A percentile compares a stretch with the other conserved stretches of the same genome.
Evolutionary conservation across 1,139 yeast genomes (phyloP).

Genomic region (Pneumocystis sp.): DNA sequence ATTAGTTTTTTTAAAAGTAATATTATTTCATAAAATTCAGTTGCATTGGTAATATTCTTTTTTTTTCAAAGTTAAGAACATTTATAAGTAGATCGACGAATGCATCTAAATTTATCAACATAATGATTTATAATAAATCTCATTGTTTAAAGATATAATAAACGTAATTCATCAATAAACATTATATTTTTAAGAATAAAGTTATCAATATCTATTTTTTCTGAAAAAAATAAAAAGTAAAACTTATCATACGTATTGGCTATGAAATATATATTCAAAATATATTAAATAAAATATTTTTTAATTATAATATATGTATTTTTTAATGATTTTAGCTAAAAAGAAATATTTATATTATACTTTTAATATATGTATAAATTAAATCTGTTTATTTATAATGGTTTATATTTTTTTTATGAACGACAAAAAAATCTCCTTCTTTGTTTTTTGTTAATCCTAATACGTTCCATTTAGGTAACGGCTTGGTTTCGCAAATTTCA

Average conservation of each 20-base stretch:
- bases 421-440: neutral
- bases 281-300: too few relatives aligned
- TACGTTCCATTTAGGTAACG: neutral
- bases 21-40: neutral
- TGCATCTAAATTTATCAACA: too few relatives aligned
- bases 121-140: too few relatives aligned
- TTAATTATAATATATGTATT: too few relatives aligned
- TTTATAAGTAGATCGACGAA: too few relatives aligned
- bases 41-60: neutral
- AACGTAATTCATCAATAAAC: too few relatives aligned
- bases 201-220: too few relatives aligned
- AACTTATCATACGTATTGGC: too few relatives aligned
- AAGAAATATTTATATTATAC: neutral
- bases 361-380: neutral
- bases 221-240: too few relatives aligned
- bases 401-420: neutral
- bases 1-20: neutral
- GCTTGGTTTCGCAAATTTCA: neutral
- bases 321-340: neutral
- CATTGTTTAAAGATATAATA: too few relatives aligned
- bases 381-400: neutral
- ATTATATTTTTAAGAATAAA: too few relatives aligned
- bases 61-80: neutral
- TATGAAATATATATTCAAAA: too few relatives aligned
- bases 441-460: neutral